phyloP scores from a whole-genome alignment of 352 stramenopile species.

The Phytophthora syringae region DNA sequence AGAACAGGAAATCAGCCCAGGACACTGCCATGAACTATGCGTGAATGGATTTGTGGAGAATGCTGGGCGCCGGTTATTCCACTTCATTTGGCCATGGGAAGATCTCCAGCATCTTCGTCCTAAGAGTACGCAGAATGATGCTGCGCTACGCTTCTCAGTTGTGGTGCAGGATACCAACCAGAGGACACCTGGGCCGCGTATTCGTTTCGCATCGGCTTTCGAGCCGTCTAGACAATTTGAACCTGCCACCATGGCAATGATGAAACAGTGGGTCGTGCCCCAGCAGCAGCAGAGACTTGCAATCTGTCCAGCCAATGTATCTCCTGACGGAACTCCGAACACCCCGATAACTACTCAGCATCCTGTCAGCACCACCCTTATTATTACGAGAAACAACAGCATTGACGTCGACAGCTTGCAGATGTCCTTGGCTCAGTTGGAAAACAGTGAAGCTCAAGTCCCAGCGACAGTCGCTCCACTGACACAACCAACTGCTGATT shows the following conservation, averaged over 20 bases:
- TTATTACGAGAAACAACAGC: constrained; percentile 20
- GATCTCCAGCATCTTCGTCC: constrained; percentile 50
- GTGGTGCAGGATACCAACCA: constrained; percentile 38
- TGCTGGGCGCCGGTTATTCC: constrained; percentile 55
- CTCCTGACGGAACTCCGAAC: background rate
- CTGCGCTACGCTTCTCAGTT: constrained; percentile 34
- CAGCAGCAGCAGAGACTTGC: constrained; percentile 25
- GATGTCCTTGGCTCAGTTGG: constrained; percentile 11
- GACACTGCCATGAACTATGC: constrained; percentile 82
- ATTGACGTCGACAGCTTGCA: constrained; percentile 29
- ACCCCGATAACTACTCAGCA: background rate
- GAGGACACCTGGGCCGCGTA: constrained; percentile 33
- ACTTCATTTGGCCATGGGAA: constrained; percentile 72
- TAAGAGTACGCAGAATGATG: constrained; percentile 20
- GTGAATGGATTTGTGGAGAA: constrained; percentile 77
- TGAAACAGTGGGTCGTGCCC: constrained; percentile 21
- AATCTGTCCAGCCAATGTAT: constrained; percentile 23
- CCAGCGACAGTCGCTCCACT: constrained; percentile 8
- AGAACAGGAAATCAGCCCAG: constrained; percentile 62
- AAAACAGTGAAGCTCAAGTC: constrained; percentile 12
- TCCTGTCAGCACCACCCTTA: background rate
- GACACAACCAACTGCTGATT: background rate
- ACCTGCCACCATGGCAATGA: constrained; percentile 31
- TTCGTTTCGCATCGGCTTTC: constrained; percentile 59
- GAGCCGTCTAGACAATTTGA: constrained; percentile 35